These are phyloP conservation scores for Schoenoplectus triqueter DNA, from an alignment of 202 grass and related monocot genomes.

Conservation along the genomic window DNA sequence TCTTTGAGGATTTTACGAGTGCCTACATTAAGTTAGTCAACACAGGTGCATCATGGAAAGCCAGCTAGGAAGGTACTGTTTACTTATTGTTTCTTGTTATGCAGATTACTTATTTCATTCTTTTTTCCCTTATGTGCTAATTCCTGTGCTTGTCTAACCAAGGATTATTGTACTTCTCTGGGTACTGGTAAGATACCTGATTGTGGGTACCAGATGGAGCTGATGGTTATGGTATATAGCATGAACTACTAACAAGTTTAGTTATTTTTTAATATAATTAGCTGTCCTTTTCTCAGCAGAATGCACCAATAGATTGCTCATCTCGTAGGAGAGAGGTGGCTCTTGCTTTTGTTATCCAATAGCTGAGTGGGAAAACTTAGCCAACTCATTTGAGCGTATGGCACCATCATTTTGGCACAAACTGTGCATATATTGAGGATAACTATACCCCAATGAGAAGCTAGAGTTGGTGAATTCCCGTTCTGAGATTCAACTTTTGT, in stretches of 20 bases:
- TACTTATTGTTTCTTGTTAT: background rate
- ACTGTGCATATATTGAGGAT: background rate
- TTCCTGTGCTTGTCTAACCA: background rate
- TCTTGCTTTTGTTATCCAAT: background rate
- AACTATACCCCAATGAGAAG: background rate
- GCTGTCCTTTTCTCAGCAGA: too few relatives aligned
- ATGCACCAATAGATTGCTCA: too few relatives aligned
- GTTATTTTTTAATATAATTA: too few relatives aligned
- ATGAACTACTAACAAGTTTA: background rate
- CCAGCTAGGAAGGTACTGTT: slow-evolving; percentile 32
- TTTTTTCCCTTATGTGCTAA: background rate
- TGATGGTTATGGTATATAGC: background rate
- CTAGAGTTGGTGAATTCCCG: too few relatives aligned
- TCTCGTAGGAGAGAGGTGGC: background rate
- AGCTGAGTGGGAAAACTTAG: background rate
- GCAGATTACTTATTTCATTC: background rate
- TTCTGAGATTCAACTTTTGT: too few relatives aligned
- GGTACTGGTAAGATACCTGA: background rate
- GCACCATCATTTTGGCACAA: background rate
- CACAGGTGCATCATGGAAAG: slow-evolving; percentile 65
- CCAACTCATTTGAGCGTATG: background rate
- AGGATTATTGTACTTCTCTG: background rate
- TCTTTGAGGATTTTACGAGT: slow-evolving; percentile 71
- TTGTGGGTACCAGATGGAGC: too few relatives aligned
- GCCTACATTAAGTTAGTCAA: slow-evolving; percentile 85